Conservation (phyloP, 805 yeast species). For the Pichia paraexigua region DNA sequence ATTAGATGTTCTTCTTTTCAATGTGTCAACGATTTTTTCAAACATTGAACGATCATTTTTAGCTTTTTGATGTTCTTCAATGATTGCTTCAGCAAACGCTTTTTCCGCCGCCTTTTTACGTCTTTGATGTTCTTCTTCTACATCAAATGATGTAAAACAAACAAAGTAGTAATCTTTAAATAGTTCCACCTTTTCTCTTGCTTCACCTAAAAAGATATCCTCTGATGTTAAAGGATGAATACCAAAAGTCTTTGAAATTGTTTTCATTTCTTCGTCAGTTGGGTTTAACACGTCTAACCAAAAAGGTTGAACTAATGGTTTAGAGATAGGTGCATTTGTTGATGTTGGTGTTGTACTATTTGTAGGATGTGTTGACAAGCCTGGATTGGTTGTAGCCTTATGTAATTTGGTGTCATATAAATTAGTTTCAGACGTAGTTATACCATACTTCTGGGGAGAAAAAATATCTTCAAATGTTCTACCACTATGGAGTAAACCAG, state of each 20-base stretch:
- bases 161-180: slow-evolving; percentile 87
- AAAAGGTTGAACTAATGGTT: slow-evolving; percentile 42
- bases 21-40: slow-evolving; percentile 10
- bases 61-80: slow-evolving; percentile 13
- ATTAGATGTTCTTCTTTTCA: not conserved
- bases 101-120: slow-evolving; percentile 22
- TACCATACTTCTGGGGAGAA: slow-evolving; percentile 34
- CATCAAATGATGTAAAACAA: slow-evolving; percentile 79
- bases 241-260: slow-evolving; percentile 80
- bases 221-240: slow-evolving; percentile 96
- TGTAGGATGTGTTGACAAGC: not conserved
- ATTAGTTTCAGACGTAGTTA: not conserved
- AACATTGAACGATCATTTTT: slow-evolving; percentile 12
- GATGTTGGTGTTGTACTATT: not conserved
- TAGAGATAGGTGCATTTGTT: slow-evolving; percentile 1
- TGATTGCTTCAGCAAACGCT: slow-evolving; percentile 13
- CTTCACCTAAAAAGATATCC: slow-evolving; percentile 87
- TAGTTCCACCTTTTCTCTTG: slow-evolving; percentile 90
- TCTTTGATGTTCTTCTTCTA: slow-evolving; percentile 62
- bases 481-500: slow-evolving; percentile 56
- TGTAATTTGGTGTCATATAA: not conserved
- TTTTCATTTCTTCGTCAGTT: slow-evolving; percentile 95
- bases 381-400: not conserved
- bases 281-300: slow-evolving; percentile 94
- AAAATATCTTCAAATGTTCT: slow-evolving; percentile 58